Evolutionary conservation across 2,329 filamentous ascomycete genomes (phyloP), one percentile per base, ranked within the genome.

Genomic region (Hymenoscyphus linearis): DNA sequence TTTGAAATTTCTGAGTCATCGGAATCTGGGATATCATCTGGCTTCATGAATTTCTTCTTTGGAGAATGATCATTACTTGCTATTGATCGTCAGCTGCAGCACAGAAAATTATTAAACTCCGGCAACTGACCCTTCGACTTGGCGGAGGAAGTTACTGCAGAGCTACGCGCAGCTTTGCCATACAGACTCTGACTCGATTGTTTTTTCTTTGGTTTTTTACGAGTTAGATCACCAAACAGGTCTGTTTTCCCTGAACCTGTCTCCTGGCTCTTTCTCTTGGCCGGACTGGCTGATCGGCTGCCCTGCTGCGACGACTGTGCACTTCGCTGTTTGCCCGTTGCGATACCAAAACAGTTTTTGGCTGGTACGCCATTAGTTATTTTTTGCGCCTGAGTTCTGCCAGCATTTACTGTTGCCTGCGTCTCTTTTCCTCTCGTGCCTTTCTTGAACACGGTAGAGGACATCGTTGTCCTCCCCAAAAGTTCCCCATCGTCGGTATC

Each of bases 201-300:
- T 5, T 52, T 13, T 27, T 53, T 25, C 31, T 53, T 4, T n/a
- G 25, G 3, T n/a, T 14, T 16, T 4, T 31, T 31, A 9, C 31
- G 31, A 31, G 31, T 12, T 5, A 25, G 7, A 26, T 14, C 13
- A 5, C 34, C 34, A 44, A 44, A 52, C 18, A 22, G 9, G 22
- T 52, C 47, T 22, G n/a, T 16, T n/a, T 27, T 27, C n/a, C 26
- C 26, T 36, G 13, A 9, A 25, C 26, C 31, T 16, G n/a, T 18
- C 18, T 62, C 60, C 26, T 60, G 27, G 4, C 22, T 57, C 47
- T 67, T 69, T 27, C 66, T 65, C 58, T 68, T 70, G 18, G 18
- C 18, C 4, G 60, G 57, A 44, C 56, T 63, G 18, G 22, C 36
- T 18, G 18, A 13, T 6, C 13, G 27, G 18, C 53, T 55, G 2